Evolutionary conservation across 495 filamentous ascomycete genomes (phyloP), one percentile per base, ranked within the genome.

Genomic region (Hypoxylon fragiforme): DNA sequence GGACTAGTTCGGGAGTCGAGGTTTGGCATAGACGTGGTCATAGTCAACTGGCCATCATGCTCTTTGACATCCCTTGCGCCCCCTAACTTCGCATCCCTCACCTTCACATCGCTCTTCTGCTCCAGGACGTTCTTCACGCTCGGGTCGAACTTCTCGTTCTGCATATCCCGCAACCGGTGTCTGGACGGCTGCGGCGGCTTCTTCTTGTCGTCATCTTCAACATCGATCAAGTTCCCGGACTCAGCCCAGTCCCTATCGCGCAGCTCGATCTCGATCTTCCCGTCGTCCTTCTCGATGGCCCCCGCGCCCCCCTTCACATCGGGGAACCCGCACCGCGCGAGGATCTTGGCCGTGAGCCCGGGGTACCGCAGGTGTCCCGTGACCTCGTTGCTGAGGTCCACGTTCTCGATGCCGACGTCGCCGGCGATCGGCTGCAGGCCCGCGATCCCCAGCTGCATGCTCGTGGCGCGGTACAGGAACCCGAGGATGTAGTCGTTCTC

Each of bases 401-500:
- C 57, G 49, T 92, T 92, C 57, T 90, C 86, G 0, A 94, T 82
- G 0, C 84, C 77, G 15, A 91, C 78, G 8, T 59, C 65, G 3
- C 72, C 77, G 42, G 82, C 70, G 22, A 92, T 80, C 12, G 77
- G 67, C 64, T 91, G 83, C 16, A 95, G 70, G 0, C 89, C 89
- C 0, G 89, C 88, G 28, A 95, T 79, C 1, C 89, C 89, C 21
- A 85, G 77, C 60, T 92, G 88, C 21, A 91, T 73, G 54, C 85
- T 88, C 44, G 83, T 86, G 4, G 86, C 84, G 5, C 89, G 83
- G 63, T 94, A 92, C 12, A 92, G 71, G 58, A 92, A 88, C 1
- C 80, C 88, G 4, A 92, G 79, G 30, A 92, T 77, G 36, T 85
- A 85, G 63, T 94, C 89, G 50, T 92, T 88, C 14, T 84, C 77